Evolutionary conservation across 202 grass and related monocot genomes (phyloP), one percentile per base, ranked within the genome.

Genomic region (Brachypodium distachyon): DNA sequence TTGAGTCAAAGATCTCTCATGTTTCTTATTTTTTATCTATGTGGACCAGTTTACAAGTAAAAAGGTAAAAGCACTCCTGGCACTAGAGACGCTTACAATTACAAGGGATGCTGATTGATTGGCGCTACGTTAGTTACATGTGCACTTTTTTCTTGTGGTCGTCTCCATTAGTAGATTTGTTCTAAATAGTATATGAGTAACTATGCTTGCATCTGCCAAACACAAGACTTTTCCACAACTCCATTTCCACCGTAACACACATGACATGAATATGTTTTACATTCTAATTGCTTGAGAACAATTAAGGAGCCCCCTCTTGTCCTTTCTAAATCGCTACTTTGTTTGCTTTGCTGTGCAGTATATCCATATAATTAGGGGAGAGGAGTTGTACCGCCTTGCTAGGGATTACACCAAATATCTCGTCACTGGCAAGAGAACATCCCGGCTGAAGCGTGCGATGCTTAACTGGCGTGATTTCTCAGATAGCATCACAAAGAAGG

Each of bases 401-500:
- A 89, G 86, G 42, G 90, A 92, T 80, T 86, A 81, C 51, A 86
- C 77, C 44, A 86, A 42, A 43, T 92, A 86, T 73, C 71, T 89
- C 16, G 61, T 81, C 40, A 88, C 86, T 40, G 90, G 76, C 32
- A 86, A 86, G 72, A 80, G 75, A 46, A 92, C 80, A 52, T 12
- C 53, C 48, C 75, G 83, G 42, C 61, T 92, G 86, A 84, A 73
- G 59, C 83, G 76, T 16, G 70, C 86, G 36, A 86, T 89, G 83
- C 51, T 81, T 26, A 81, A 70, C 61, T 92, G 82, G 86, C 70
- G 39, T 21, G 70, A 77, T 21, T 84, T 92, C 69, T 78, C n/a
- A 5, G 53, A 81, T 58, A 38, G 66, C 63, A 65, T 92, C 61
- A 52, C 52, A 29, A 83, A 82, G 22, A 88, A 81, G 47, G 80